Percentiles rank a stretch among this genome's conserved stretches.
phyloP scores from a whole-genome alignment of 768 basidiomycete genomes.

The Pleurotus citrinopileatus region DNA sequence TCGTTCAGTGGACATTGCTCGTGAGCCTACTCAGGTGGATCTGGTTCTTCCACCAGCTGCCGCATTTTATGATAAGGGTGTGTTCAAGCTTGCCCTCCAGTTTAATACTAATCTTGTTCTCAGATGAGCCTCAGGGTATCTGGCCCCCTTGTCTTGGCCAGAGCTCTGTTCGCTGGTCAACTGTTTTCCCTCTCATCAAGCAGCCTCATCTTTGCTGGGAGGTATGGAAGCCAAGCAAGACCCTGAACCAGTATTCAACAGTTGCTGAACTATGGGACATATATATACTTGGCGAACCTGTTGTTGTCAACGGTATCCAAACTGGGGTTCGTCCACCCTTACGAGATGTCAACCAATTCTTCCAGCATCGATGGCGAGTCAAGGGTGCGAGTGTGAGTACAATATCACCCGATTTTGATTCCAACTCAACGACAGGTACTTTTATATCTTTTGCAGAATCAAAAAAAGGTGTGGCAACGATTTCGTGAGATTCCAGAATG shows the following conservation, averaged over 20 bases:
- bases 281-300: slow-evolving; percentile 19
- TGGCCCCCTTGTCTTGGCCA: slow-evolving; percentile 21
- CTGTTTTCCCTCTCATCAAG: slow-evolving; percentile 20
- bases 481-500: slow-evolving; percentile 14
- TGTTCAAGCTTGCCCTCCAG: too few relatives aligned
- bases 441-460: neutral
- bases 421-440: too few relatives aligned
- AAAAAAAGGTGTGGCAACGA: slow-evolving; percentile 9
- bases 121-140: slow-evolving; percentile 12
- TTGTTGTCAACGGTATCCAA: slow-evolving; percentile 15
- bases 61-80: slow-evolving; percentile 20
- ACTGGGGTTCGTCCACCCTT: slow-evolving; percentile 25
- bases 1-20: neutral
- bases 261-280: slow-evolving; percentile 18
- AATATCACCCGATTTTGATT: neutral
- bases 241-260: slow-evolving; percentile 17
- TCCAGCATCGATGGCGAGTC: slow-evolving; percentile 16
- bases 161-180: slow-evolving; percentile 18
- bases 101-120: neutral
- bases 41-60: slow-evolving; percentile 19
- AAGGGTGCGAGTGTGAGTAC: slow-evolving; percentile 41
- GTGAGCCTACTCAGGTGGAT: slow-evolving; percentile 15
- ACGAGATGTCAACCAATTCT: slow-evolving; percentile 18
- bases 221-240: slow-evolving; percentile 21
- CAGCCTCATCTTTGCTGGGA: slow-evolving; percentile 22